These are phyloP conservation scores for Ophiocordyceps robertsii DNA, from an alignment of 2,329 filamentous ascomycete species.

Conservation along the genomic window DNA sequence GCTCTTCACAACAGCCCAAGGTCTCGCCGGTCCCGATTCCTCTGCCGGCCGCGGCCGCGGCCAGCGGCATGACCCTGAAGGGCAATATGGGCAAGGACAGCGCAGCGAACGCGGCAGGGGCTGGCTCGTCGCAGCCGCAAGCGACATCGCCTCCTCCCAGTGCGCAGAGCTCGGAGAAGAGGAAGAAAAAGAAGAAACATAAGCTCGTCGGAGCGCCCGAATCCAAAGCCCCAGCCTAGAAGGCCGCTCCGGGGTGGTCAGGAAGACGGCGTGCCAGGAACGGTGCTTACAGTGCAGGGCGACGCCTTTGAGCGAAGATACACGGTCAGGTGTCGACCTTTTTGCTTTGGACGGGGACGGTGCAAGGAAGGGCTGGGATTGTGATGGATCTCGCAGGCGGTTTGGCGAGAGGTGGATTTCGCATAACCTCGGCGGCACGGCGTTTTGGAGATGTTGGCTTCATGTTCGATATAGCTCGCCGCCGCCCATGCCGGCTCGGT, in stretches of 20 bases:
- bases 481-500: background rate
- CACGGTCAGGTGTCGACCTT: background rate
- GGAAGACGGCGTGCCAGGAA: background rate
- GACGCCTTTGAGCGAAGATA: background rate
- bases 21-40: slow-evolving; percentile 12
- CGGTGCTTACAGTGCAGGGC: background rate
- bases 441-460: background rate
- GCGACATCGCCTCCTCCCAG: slow-evolving; percentile 9
- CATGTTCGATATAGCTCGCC: background rate
- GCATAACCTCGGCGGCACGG: slow-evolving; percentile 1
- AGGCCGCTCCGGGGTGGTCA: background rate
- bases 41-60: slow-evolving; percentile 8
- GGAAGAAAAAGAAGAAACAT: slow-evolving; percentile 7
- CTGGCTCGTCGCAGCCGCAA: slow-evolving; percentile 5
- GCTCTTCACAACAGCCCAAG: slow-evolving; percentile 13
- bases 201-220: slow-evolving; percentile 14
- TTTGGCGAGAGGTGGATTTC: background rate
- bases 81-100: slow-evolving; percentile 16
- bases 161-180: slow-evolving; percentile 6
- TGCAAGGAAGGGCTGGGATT: background rate
- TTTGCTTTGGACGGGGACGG: background rate
- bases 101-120: slow-evolving; percentile 4
- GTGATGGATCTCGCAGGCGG: background rate
- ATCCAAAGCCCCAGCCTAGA: slow-evolving; percentile 11
- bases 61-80: slow-evolving; percentile 12